A percentile compares a stretch with the other conserved stretches of the same genome.
phyloP scores from a whole-genome alignment of 257 asterid genomes.

The Anisodus tanguticus region DNA sequence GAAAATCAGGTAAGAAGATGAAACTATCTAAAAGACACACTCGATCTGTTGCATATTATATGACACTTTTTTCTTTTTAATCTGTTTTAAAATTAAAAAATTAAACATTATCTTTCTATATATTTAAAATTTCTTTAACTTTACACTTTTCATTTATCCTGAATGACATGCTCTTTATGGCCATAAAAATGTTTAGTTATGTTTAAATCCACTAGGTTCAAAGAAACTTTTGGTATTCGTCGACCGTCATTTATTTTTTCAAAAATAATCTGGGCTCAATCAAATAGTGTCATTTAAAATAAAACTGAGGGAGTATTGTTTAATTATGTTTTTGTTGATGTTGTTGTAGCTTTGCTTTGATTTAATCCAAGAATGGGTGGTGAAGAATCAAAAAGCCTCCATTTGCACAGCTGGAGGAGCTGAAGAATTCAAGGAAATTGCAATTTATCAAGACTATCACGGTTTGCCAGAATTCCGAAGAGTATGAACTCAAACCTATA shows the following conservation, averaged over 20 bases:
- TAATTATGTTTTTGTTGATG: neutral
- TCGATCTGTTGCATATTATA: neutral
- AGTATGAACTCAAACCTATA: constrained; percentile 10
- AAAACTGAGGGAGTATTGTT: neutral
- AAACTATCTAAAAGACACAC: no score
- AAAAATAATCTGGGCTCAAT: neutral
- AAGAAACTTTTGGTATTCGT: neutral
- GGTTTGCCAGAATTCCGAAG: constrained; percentile 31
- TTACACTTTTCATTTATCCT: neutral
- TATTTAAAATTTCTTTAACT: neutral
- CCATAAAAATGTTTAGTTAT: neutral
- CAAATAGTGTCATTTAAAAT: neutral
- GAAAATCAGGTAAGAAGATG: constrained; percentile 23
- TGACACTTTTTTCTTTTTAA: no score
- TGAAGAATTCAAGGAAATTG: constrained; percentile 25
- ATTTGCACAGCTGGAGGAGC: constrained; percentile 30
- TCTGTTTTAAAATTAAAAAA: no score
- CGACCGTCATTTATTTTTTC: neutral
- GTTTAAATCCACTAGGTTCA: neutral
- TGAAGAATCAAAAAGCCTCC: constrained; percentile 34
- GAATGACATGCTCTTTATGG: neutral
- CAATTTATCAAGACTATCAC: constrained; percentile 37
- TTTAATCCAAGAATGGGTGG: constrained; percentile 30
- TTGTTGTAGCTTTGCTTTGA: constrained; percentile 34
- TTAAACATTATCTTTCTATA: neutral